Percentiles rank a stretch among this genome's conserved stretches.
phyloP scores from a whole-genome alignment of 2,329 filamentous ascomycete genomes.

The Coniochaeta prunicola region DNA sequence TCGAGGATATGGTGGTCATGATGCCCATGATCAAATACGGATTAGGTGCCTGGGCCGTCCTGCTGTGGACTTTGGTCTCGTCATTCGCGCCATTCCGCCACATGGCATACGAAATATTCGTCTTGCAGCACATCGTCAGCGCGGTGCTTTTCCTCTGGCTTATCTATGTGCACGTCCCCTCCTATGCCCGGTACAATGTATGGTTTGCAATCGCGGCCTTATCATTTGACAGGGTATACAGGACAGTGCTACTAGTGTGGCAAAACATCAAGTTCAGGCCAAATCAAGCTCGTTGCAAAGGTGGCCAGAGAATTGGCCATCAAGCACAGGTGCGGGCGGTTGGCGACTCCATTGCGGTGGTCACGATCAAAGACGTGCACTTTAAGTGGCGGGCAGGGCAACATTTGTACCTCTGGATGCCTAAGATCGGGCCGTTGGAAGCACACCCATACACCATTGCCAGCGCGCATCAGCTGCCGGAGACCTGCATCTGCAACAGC shows the following conservation, averaged over 20 bases:
- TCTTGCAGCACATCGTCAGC: constrained; percentile 58
- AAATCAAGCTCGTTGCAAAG: constrained; percentile 34
- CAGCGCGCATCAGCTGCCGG: constrained; percentile 41
- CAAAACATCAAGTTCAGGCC: constrained; percentile 42
- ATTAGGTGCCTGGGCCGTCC: constrained; percentile 56
- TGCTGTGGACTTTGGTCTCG: constrained; percentile 59
- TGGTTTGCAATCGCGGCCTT: constrained; percentile 60
- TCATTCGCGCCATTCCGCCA: constrained; percentile 57
- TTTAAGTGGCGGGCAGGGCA: constrained; percentile 54
- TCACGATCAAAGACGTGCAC: constrained; percentile 53
- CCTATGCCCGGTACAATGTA: constrained; percentile 50
- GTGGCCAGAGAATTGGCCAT: constrained; percentile 44
- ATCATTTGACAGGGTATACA: constrained; percentile 53
- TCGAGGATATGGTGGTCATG: constrained; percentile 49
- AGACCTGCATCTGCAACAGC: constrained; percentile 49
- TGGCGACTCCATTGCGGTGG: constrained; percentile 44
- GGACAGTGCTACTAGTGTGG: constrained; percentile 39
- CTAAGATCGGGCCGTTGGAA: constrained; percentile 44
- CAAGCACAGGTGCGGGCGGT: constrained; percentile 39
- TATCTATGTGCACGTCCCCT: constrained; percentile 56
- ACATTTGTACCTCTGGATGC: constrained; percentile 55
- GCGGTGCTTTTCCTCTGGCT: constrained; percentile 56
- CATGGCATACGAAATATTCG: constrained; percentile 63
- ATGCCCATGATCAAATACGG: constrained; percentile 63
- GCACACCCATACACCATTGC: constrained; percentile 57